phyloP scores from a whole-genome alignment of 257 asterid species.

The Solanum tarapatanum region DNA sequence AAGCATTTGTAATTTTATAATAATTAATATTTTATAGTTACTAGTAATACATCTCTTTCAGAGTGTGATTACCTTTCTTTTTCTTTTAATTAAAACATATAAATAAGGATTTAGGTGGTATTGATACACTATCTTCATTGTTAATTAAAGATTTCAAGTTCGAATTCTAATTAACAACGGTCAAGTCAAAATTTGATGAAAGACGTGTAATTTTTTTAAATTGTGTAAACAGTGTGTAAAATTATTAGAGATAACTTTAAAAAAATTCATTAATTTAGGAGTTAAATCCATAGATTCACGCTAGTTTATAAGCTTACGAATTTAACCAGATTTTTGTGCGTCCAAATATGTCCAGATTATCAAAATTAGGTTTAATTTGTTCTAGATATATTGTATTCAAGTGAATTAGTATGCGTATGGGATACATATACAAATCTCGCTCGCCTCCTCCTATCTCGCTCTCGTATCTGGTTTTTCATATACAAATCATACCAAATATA shows the following conservation, averaged over 20 bases:
- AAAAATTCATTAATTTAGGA: not conserved
- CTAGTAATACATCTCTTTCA: not conserved
- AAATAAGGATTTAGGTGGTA: not conserved
- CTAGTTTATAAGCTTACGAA: no score
- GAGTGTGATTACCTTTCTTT: not conserved
- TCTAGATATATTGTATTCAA: not conserved
- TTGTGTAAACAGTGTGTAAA: not conserved
- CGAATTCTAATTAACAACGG: not conserved
- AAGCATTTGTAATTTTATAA: not conserved
- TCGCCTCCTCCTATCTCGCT: not conserved
- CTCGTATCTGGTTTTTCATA: no score
- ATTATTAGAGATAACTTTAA: not conserved
- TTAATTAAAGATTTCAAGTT: not conserved
- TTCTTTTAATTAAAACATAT: no score
- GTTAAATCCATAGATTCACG: not conserved
- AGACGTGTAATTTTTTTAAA: not conserved
- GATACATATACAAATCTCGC: not conserved
- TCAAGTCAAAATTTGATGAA: not conserved
- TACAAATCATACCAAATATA: not conserved
- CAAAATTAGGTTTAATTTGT: not conserved
- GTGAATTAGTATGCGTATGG: not conserved
- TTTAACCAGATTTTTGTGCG: no score
- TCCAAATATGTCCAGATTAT: not conserved
- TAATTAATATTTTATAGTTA: not conserved
- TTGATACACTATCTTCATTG: not conserved